These are phyloP conservation scores for Xylaria sp. DNA, from an alignment of 2,329 filamentous ascomycete genomes.

Conservation along the genomic window DNA sequence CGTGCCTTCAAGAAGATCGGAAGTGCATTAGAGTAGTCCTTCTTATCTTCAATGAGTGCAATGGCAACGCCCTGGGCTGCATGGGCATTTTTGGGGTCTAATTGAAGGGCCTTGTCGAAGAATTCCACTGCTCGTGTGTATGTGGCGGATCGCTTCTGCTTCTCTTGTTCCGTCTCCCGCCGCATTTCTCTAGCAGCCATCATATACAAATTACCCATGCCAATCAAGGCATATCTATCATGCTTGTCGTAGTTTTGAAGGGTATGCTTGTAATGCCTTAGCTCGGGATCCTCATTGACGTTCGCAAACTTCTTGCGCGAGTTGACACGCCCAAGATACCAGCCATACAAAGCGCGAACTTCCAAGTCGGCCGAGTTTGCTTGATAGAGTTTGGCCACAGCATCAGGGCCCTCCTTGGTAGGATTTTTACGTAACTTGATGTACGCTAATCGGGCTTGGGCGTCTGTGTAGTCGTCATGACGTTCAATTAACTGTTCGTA, in stretches of 20 bases:
- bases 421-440: slow-evolving; percentile 83
- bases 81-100: slow-evolving; percentile 95
- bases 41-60: slow-evolving; percentile 91
- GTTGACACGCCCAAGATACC: slow-evolving; percentile 84
- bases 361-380: slow-evolving; percentile 85
- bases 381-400: slow-evolving; percentile 84
- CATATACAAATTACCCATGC: slow-evolving; percentile 94
- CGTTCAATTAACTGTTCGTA: slow-evolving; percentile 86
- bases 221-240: slow-evolving; percentile 93
- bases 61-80: slow-evolving; percentile 96
- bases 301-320: slow-evolving; percentile 82
- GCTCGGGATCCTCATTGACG: slow-evolving; percentile 86
- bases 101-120: slow-evolving; percentile 93
- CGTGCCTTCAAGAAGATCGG: slow-evolving; percentile 89
- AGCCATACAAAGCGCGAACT: slow-evolving; percentile 90
- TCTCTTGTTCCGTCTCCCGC: slow-evolving; percentile 85
- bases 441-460: slow-evolving; percentile 85
- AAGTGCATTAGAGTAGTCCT: slow-evolving; percentile 81
- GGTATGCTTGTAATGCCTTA: slow-evolving; percentile 95
- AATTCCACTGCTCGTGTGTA: slow-evolving; percentile 96
- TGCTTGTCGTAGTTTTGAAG: slow-evolving; percentile 95
- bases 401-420: slow-evolving; percentile 84
- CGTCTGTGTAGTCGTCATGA: slow-evolving; percentile 92
- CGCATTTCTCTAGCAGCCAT: slow-evolving; percentile 92
- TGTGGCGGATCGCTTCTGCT: slow-evolving; percentile 83